Conservation (phyloP, 208 protist genomes). For the Entamoeba nuttalli region DNA sequence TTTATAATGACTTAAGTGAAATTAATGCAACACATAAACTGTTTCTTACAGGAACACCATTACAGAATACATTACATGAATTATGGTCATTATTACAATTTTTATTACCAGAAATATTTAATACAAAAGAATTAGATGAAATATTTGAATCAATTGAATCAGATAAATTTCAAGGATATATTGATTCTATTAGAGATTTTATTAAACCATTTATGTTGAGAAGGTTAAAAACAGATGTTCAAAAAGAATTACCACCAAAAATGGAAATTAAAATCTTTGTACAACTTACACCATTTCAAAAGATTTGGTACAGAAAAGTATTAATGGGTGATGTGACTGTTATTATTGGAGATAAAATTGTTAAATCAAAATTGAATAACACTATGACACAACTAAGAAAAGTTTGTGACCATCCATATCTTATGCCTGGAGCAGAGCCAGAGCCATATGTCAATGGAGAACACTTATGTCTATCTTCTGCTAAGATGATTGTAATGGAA, state of each 20-base stretch:
- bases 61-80: conserved; percentile 93
- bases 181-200: conserved; percentile 2
- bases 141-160: conserved; percentile 14
- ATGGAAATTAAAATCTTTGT: conserved; percentile 9
- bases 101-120: conserved; percentile 62
- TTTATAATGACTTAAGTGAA: neutral
- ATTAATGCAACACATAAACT: conserved; percentile 45
- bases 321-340: neutral
- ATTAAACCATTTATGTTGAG: conserved; percentile 27
- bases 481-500: conserved; percentile 16
- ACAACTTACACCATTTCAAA: conserved; percentile 21
- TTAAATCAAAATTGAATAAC: conserved; percentile 10
- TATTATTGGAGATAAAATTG: neutral
- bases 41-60: conserved; percentile 79
- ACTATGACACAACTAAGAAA: conserved; percentile 38
- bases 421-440: conserved; percentile 23
- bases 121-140: conserved; percentile 16
- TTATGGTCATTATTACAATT: conserved; percentile 92
- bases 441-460: conserved; percentile 10
- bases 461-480: neutral
- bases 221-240: conserved; percentile 34
- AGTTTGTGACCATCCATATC: conserved; percentile 34
- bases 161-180: neutral
- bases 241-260: conserved; percentile 25
- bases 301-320: neutral